phyloP scores from a whole-genome alignment of 1,139 yeast species.

The Candida sojae region DNA sequence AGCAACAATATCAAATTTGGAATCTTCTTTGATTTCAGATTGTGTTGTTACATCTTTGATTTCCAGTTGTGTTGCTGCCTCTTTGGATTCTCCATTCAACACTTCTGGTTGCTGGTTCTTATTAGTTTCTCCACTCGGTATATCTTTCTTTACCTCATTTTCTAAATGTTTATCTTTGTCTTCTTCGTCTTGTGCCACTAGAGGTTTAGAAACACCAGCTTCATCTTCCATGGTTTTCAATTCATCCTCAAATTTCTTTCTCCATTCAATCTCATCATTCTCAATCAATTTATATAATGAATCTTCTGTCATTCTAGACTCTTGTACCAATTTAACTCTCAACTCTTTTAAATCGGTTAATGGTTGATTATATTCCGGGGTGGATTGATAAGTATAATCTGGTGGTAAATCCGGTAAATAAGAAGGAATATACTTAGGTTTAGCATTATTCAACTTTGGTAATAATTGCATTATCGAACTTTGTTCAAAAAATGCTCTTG shows the following conservation, averaged over 20 bases:
- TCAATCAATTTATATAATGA: slow-evolving; percentile 66
- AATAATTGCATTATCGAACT: slow-evolving; percentile 54
- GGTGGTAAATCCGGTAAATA: slow-evolving; percentile 92
- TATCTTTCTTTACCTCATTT: slow-evolving; percentile 8
- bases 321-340: slow-evolving; percentile 71
- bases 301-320: slow-evolving; percentile 75
- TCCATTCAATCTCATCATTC: slow-evolving; percentile 41
- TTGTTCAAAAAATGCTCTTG: slow-evolving; percentile 47
- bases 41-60: neutral
- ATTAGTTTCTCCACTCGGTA: slow-evolving; percentile 14
- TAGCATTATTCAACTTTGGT: slow-evolving; percentile 51
- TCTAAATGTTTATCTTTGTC: neutral
- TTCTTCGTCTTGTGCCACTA: slow-evolving; percentile 5
- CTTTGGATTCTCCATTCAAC: neutral
- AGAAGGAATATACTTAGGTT: slow-evolving; percentile 60
- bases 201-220: slow-evolving; percentile 15
- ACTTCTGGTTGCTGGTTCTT: slow-evolving; percentile 8
- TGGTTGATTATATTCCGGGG: slow-evolving; percentile 65
- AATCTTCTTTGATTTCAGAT: neutral
- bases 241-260: slow-evolving; percentile 26
- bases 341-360: slow-evolving; percentile 73
- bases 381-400: slow-evolving; percentile 81
- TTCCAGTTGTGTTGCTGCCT: neutral
- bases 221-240: slow-evolving; percentile 22
- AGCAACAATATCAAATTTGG: slow-evolving; percentile 53